A percentile compares a stretch with the other conserved stretches of the same genome.
phyloP scores from a whole-genome alignment of 2,329 filamentous ascomycete genomes.

The Hymenoscyphus fraxineus region DNA sequence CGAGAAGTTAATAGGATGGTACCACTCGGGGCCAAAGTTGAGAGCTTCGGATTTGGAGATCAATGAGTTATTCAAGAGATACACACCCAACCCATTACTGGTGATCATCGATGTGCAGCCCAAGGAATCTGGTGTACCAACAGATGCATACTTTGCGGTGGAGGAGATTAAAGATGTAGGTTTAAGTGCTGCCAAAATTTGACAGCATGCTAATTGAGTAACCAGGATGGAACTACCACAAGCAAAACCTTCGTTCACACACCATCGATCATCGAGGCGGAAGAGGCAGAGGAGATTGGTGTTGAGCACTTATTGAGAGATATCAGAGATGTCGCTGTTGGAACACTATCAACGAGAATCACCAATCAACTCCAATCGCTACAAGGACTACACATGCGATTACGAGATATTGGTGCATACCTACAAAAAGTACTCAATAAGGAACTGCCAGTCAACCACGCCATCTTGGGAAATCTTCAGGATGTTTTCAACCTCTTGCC shows the following conservation, averaged over 20 bases:
- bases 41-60: constrained; percentile 96
- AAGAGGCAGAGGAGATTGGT: constrained; percentile 98
- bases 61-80: constrained; percentile 99
- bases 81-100: constrained; percentile 91
- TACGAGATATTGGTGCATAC: constrained; percentile 93
- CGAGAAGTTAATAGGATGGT: constrained; percentile 99
- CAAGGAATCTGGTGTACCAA: constrained; percentile 95
- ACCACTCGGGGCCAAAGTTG: constrained; percentile 96
- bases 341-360: constrained; percentile 92
- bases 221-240: constrained; percentile 90
- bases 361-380: constrained; percentile 97
- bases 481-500: constrained; percentile 98
- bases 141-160: constrained; percentile 97
- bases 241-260: constrained; percentile 98
- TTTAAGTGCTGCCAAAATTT: constrained; percentile 21
- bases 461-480: constrained; percentile 96
- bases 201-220: constrained; percentile 14
- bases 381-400: constrained; percentile 88
- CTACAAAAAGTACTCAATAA: constrained; percentile 93
- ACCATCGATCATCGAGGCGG: constrained; percentile 95
- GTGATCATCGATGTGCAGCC: constrained; percentile 99
- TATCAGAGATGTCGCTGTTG: constrained; percentile 95
- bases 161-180: constrained; percentile 99
- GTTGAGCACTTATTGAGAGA: constrained; percentile 97
- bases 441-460: constrained; percentile 92